Base-by-base conservation (phyloP, 169 alveolate species). In the Plasmodium fragile region DNA sequence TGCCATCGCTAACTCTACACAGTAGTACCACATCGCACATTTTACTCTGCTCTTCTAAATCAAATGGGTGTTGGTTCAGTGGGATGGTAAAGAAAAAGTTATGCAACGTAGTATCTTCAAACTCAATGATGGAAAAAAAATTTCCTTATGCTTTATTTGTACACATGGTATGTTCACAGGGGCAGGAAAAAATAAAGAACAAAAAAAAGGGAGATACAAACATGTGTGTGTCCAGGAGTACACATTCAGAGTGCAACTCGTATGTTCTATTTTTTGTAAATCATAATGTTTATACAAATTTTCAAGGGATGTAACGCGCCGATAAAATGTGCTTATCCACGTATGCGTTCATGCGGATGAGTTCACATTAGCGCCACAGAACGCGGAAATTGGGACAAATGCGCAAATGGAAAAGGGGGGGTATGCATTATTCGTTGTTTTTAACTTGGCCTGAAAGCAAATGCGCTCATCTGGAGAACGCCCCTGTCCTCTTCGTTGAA, bases 1-100 rank as follows among this genome's bases (percentile, higher is more conserved):
- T 84, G 34, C 97, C 97, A 78, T 96, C 97, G 73, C 94, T 84
- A 22, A 96, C 95, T 28, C 97, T 93, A 92, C 97, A 96, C 8
- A 96, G 81, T 18, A 96, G 39, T 41, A 95, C 95, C 18, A 92
- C 83, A 87, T 96, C 97, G 25, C 97, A 95, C 97, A 96, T 96
- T 69, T 49, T 91, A 30, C 25, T 81, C 45, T 41, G 36, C n/a
- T 11, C 16, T 22, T 1, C 25, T 65, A 65, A 65, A 6, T 65
- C 36, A 65, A 65, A 65, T 65, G 30, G 75, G 30, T 7, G 30
- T 65, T 65, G 13, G 0, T 65, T 65, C 30, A 65, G 39, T 65
- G 75, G 34, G 39, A 25, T 65, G 36, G 36, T 28, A 65, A 65
- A 65, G 30, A 0, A 28, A 65, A 65, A 2, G n/a, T 6, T 6